Base-by-base conservation (phyloP, 1,139 yeast species). In the Diutina catenulata region DNA sequence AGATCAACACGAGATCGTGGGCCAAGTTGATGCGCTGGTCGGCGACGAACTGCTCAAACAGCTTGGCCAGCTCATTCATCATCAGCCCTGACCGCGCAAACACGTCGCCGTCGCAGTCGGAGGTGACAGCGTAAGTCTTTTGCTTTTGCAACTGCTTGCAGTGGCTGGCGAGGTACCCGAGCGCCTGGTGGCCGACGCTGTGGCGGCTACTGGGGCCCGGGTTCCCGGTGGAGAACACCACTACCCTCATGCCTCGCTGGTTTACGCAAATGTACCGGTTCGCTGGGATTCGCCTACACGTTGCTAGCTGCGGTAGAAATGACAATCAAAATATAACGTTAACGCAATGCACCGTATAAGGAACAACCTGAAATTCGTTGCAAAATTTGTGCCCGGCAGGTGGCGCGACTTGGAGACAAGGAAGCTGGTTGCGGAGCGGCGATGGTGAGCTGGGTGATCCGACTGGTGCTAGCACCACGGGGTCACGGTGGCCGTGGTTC, bases 121-220 rank as follows among this genome's bases (percentile, higher is more conserved):
- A 49, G 14, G 47, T 36, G 11, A 65, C 58, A 43, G 59, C 64
- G 16, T 41, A 18, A 43, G 50, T 40, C 37, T 46, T 22, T 41
- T 40, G 46, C 14, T 51, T 46, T 23, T 44, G 44, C 13, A 52
- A 43, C 16, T 58, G 60, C 24, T 50, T 48, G 21, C 58, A 58
- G 1, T 49, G 50, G 1, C 50, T 48, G 38, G 58, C 49, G 6
- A 64, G 41, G 21, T 51, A 46, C 35, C 55, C 53, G n/a, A 65
- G 52, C 35, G 55, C 57, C 38, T 50, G 46, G 43, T 66, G 70
- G 6, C 71, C 71, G 2, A 56, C 51, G 0, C 70, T 64, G 41
- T 66, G 72, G 11, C 71, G 49, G 21, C 50, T 58, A 14, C 54
- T 46, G 2, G 60, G 56, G 0, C 70, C 70, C 1, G 71, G 71